Evolutionary conservation across 192 early-diverging fungal genomes (phyloP).

Genomic region (Gaertneriomyces sp.): DNA sequence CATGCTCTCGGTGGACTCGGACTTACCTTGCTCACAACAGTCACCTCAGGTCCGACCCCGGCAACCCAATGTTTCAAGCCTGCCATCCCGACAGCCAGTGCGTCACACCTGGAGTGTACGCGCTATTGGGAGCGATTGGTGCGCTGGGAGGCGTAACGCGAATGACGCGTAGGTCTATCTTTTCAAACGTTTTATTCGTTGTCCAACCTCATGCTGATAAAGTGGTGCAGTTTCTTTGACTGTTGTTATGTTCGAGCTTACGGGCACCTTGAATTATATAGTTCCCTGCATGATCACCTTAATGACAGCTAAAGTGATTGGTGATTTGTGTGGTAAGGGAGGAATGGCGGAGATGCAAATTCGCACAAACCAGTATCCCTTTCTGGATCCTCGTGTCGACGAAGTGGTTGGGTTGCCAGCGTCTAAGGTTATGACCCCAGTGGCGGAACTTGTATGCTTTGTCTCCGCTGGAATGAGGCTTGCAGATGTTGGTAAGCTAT

Average conservation of each 20-base stretch:
- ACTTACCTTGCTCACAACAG: neutral
- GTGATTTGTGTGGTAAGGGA: slow-evolving; percentile 50
- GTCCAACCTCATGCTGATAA: too few relatives aligned
- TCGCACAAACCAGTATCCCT: slow-evolving; percentile 43
- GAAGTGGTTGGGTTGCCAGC: slow-evolving; percentile 67
- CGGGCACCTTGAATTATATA: slow-evolving; percentile 92
- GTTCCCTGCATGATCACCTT: slow-evolving; percentile 65
- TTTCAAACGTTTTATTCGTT: neutral
- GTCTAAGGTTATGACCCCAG: slow-evolving; percentile 76
- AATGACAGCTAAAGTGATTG: slow-evolving; percentile 60
- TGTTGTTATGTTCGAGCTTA: slow-evolving; percentile 99
- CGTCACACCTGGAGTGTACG: slow-evolving; percentile 88
- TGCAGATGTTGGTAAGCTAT: slow-evolving; percentile 45
- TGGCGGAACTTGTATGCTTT: slow-evolving; percentile 39
- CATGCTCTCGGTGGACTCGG: neutral
- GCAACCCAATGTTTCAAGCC: slow-evolving; percentile 31
- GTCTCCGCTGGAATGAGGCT: slow-evolving; percentile 33
- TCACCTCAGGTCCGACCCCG: slow-evolving; percentile 22
- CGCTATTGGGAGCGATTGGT: slow-evolving; percentile 90
- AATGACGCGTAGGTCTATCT: slow-evolving; percentile 55
- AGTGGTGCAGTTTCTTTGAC: slow-evolving; percentile 42
- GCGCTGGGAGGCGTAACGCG: slow-evolving; percentile 85
- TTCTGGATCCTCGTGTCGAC: slow-evolving; percentile 46
- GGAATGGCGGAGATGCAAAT: slow-evolving; percentile 35
- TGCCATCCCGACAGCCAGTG: slow-evolving; percentile 46